Percentiles rank a stretch among this genome's conserved stretches.
Conservation (phyloP, 2,329 filamentous ascomycete species). For the Venturia aucupariae region DNA sequence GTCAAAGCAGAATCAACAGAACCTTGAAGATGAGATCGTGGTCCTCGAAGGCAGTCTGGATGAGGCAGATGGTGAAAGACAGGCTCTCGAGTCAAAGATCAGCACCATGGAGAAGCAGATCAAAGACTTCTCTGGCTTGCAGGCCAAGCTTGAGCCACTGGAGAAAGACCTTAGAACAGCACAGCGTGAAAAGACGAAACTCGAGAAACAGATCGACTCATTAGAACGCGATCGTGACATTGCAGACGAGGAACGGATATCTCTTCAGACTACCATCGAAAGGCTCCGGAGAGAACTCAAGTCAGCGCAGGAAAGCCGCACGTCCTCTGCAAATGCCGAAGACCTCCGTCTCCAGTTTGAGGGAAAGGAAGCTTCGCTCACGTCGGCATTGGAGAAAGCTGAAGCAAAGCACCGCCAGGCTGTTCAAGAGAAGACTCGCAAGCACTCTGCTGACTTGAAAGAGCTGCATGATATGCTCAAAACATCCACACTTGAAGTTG, state of each 20-base stretch:
- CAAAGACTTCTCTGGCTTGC: conserved; percentile 33
- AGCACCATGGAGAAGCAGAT: conserved; percentile 27
- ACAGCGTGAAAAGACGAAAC: conserved; percentile 29
- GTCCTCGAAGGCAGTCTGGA: conserved; percentile 36
- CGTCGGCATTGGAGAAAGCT: background rate
- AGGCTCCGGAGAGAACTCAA: conserved; percentile 50
- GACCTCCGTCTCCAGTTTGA: conserved; percentile 20
- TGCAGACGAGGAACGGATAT: conserved; percentile 24
- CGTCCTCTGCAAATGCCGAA: conserved; percentile 6
- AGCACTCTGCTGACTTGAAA: conserved; percentile 4
- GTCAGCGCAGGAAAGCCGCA: conserved; percentile 28
- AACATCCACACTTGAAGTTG: conserved; percentile 45
- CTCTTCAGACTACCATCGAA: conserved; percentile 45
- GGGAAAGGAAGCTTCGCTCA: conserved; percentile 18
- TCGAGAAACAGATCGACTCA: conserved; percentile 25
- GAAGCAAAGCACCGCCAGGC: conserved; percentile 4
- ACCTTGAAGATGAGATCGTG: conserved; percentile 48
- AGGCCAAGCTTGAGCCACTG: conserved; percentile 40
- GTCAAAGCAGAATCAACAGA: conserved; percentile 26
- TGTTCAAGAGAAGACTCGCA: conserved; percentile 6
- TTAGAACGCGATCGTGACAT: conserved; percentile 30
- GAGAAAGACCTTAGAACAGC: conserved; percentile 26
- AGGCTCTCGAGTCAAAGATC: conserved; percentile 50
- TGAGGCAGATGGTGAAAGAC: conserved; percentile 39
- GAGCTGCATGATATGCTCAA: conserved; percentile 15